Percentiles rank a stretch among this genome's conserved stretches.
Conservation (phyloP, 2,329 filamentous ascomycete species). For the Delphinella strobiligena region DNA sequence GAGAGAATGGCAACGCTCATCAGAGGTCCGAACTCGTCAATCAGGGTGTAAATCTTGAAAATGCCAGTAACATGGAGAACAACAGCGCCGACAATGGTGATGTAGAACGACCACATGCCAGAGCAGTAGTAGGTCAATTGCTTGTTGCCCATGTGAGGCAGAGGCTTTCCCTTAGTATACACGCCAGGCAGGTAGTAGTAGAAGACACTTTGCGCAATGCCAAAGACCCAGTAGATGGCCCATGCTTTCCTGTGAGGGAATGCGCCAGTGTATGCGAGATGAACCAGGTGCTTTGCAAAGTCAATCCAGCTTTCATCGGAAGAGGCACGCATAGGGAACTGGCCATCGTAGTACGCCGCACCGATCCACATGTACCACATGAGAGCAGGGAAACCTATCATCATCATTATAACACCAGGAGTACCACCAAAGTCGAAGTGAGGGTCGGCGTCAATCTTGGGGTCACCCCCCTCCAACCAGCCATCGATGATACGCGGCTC, state of each 20-base stretch:
- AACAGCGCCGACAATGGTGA: constrained; percentile 61
- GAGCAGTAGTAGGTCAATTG: constrained; percentile 94
- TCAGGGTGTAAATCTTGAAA: constrained; percentile 81
- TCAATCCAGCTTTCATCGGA: constrained; percentile 50
- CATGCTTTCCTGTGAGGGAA: constrained; percentile 76
- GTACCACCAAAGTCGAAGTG: constrained; percentile 78
- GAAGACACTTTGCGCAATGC: constrained; percentile 69
- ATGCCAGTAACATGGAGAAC: constrained; percentile 67
- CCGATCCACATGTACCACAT: constrained; percentile 99
- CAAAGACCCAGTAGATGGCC: constrained; percentile 90
- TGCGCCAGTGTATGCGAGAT: constrained; percentile 69
- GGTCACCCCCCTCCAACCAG: constrained; percentile 24
- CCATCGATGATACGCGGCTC: constrained; percentile 24
- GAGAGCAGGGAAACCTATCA: constrained; percentile 82
- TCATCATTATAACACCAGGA: constrained; percentile 67
- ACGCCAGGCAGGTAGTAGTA: constrained; percentile 84
- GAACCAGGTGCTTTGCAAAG: constrained; percentile 58
- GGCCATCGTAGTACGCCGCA: constrained; percentile 80
- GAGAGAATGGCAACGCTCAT: constrained; percentile 89
- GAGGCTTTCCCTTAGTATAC: constrained; percentile 75
- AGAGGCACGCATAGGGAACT: constrained; percentile 51
- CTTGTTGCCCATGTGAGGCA: constrained; percentile 70
- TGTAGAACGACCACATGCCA: constrained; percentile 75
- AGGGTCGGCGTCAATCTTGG: constrained; percentile 33
- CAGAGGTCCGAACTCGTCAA: constrained; percentile 90